Evolutionary conservation across 2,329 filamentous ascomycete species (phyloP).

Genomic region (Claviceps paspali): DNA sequence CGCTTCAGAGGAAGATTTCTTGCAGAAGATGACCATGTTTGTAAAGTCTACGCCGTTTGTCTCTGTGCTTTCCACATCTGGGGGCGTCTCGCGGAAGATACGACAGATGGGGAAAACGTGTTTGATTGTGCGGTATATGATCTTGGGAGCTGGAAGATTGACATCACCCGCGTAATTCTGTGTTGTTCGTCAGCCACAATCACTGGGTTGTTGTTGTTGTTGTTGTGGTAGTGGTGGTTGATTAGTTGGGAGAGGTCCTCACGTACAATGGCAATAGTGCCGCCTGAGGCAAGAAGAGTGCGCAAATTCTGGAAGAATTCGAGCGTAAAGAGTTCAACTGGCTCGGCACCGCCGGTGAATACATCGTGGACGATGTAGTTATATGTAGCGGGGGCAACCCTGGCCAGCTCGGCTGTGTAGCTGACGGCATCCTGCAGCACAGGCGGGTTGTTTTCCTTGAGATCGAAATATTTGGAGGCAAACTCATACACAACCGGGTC

Average conservation of each 20-base stretch:
- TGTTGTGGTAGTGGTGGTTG: too few species aligned
- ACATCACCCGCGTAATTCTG: conserved; percentile 94
- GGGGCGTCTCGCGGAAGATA: conserved; percentile 66
- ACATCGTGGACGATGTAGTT: conserved; percentile 97
- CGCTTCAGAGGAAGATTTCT: conserved; percentile 33
- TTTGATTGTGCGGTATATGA: conserved; percentile 70
- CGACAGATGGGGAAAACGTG: conserved; percentile 78
- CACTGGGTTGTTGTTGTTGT: too few species aligned
- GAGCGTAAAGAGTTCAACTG: conserved; percentile 70
- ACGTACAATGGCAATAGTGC: conserved; percentile 75
- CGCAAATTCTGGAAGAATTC: conserved; percentile 65
- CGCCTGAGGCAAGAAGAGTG: conserved; percentile 57
- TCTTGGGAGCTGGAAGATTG: conserved; percentile 54
- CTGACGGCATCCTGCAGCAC: conserved; percentile 67
- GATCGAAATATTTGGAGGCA: conserved; percentile 66
- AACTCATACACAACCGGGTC: conserved; percentile 80
- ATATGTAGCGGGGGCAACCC: conserved; percentile 36
- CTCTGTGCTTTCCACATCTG: conserved; percentile 31
- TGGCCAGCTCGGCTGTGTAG: conserved; percentile 39
- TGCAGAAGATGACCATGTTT: conserved; percentile 94
- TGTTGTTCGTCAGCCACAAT: conserved; percentile 7
- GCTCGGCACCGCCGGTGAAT: conserved; percentile 91
- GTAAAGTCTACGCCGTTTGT: conserved; percentile 55
- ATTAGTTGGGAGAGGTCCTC: neutral
- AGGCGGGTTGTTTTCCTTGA: conserved; percentile 63